Base-by-base conservation (phyloP, 2,329 filamentous ascomycete genomes). In the Diaporthe humulicola region DNA sequence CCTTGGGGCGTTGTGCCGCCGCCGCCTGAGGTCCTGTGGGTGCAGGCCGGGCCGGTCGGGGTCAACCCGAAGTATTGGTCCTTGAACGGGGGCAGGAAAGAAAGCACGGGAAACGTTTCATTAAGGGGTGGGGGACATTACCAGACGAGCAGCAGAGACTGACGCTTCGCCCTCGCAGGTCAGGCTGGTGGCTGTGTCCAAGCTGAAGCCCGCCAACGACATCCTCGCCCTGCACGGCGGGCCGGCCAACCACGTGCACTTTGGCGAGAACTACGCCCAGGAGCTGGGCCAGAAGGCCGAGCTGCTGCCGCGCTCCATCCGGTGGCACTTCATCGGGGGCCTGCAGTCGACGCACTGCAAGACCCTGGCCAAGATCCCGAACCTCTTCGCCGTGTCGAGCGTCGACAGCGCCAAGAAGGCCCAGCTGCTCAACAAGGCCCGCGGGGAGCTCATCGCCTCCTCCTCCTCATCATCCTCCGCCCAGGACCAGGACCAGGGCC, bases 321-420 rank as follows among this genome's bases (percentile, higher is more conserved):
- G 90, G 79, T 99, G 97, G 97, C 97, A 99, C 84, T 98, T 98
- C 84, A 99, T 98, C 82, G 97, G 97, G 52, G 95, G 94, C 0
- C 86, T 99, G 52, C 97, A 99, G 85, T 96, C 94, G 19, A 87
- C 96, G 79, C 98, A 98, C 87, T 98, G 95, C 89, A 95, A 95
- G 80, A 90, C 91, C 57, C 90, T 99, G 14, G 95, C 96, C 80
- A 92, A 93, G 80, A 94, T 98, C 77, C 93, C 94, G 38, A 98
- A 97, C 80, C 90, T 99, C 58, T 98, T 93, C 90, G 95, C 94
- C 80, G 95, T 99, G 36, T 97, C 95, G 80, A 97, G 94, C 80
- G 92, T 99, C 64, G 97, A 99, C 84, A 92, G 90, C 15, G 84
- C 88, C 77, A 98, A 98, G 84, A 99, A 99, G 84, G 97, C 95